Evolutionary conservation across 2,329 filamentous ascomycete species (phyloP), one percentile per base, ranked within the genome.

Genomic region (Botrytis tulipae): DNA sequence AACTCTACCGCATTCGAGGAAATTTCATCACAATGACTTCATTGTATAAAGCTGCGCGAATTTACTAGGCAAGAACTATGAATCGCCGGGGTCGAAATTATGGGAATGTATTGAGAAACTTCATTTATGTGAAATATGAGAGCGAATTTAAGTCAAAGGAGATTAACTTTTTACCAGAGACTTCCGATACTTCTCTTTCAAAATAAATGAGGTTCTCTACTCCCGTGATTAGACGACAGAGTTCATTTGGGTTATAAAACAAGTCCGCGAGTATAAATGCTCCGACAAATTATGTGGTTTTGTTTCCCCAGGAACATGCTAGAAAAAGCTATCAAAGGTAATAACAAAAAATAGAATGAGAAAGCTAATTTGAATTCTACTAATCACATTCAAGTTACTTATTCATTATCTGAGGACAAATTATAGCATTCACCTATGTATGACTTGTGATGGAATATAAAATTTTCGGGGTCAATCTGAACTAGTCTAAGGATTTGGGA

Each of bases 181-280:
- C 2, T 29, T 29, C 14, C 3, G 6, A 8, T 29, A 14, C 14
- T 29, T 29, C 2, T 8, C 4, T 1, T 16, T 7, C 22, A 7
- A 3, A 7, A 4, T 0, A 1, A 3, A 54, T 29, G 6, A 8
- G 16, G 1, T 54, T n/a, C 14, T 8, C 3, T 54, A 3, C 3
- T 18, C 14, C 7, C 2, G 3, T 18, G 6, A 54, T 18, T 18
- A 54, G 5, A 3, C 16, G n/a, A 29, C 29, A 16, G 14, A 2
- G 51, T 3, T 54, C 3, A 18, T 8, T 18, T 18, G 6, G 6
- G 14, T 29, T n/a, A 18, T 4, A 16, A 5, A 29, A 54, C n/a
- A 29, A 54, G 14, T 3, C 3, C 5, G 0, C 0, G 3, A 14
- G 3, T 29, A 1, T 18, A 16, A 3, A 8, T 29, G 0, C 4